These are phyloP conservation scores for Annulohypoxylon truncatum DNA, from an alignment of 2,329 filamentous ascomycete genomes.

Conservation along the genomic window DNA sequence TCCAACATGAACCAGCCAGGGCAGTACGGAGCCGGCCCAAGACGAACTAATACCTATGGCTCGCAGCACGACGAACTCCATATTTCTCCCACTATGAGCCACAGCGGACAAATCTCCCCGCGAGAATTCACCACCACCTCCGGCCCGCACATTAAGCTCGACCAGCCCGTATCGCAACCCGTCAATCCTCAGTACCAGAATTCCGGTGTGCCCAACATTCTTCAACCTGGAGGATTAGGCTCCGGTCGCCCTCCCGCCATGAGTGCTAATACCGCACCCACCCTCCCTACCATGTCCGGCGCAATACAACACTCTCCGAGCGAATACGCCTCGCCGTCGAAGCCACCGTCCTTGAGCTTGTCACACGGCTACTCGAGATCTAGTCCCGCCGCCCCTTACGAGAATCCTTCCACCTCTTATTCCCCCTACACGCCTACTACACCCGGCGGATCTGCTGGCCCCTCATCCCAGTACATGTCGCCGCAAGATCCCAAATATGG, in stretches of 20 bases:
- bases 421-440: slow-evolving; percentile 72
- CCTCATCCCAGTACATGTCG: slow-evolving; percentile 72
- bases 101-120: slow-evolving; percentile 58
- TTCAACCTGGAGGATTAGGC: slow-evolving; percentile 65
- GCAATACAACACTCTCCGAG: slow-evolving; percentile 54
- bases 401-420: slow-evolving; percentile 65
- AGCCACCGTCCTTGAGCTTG: slow-evolving; percentile 71
- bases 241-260: slow-evolving; percentile 52
- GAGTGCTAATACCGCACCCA: slow-evolving; percentile 59
- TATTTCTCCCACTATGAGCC: slow-evolving; percentile 61
- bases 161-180: slow-evolving; percentile 54
- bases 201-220: slow-evolving; percentile 66
- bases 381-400: slow-evolving; percentile 76
- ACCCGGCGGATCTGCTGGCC: slow-evolving; percentile 64
- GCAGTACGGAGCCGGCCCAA: slow-evolving; percentile 52
- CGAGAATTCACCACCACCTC: slow-evolving; percentile 57
- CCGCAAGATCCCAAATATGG: slow-evolving; percentile 67
- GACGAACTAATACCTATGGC: slow-evolving; percentile 55
- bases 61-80: slow-evolving; percentile 65
- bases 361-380: slow-evolving; percentile 86
- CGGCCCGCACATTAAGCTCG: slow-evolving; percentile 64
- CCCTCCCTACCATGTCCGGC: slow-evolving; percentile 60
- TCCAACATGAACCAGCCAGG: slow-evolving; percentile 54
- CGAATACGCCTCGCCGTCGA: slow-evolving; percentile 64
- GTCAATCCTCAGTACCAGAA: slow-evolving; percentile 56